Evolutionary conservation across 2,329 filamentous ascomycete species (phyloP), one percentile per base, ranked within the genome.

Genomic region (Penicillium sp.): DNA sequence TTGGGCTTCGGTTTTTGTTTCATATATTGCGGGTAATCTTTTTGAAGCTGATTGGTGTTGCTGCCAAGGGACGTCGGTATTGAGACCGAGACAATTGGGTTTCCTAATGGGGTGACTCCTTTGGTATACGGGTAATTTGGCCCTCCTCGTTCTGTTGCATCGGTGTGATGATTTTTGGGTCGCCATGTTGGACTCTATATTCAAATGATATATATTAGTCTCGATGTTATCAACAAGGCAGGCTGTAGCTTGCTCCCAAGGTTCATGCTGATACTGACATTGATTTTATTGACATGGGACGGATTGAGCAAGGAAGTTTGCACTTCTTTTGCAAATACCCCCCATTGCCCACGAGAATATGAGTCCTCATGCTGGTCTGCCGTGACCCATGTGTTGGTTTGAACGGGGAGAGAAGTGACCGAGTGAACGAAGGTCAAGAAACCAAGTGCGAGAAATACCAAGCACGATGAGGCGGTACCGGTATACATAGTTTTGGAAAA

Each of bases 391-490:
- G 53, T 53, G n/a, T 43, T 47, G 7, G 43, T 45, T 48, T 24
- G 45, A n/a, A 64, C 50, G 18, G 63, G 63, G 7, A 59, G 50
- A 9, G 63, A 46, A 46, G 24, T 42, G 9, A 42, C 53, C 3
- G 49, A 34, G 9, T 48, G 54, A 9, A 55, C 39, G 14, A 57
- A n/a, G 4, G 44, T 42, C n/a, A 61, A 32, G 8, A 65, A 5
- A 8, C 24, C 8, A 8, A 62, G 16, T 9, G 47, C 52, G 18
- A 55, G 13, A 10, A 61, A 48, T 4, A 43, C 13, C 21, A 54
- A 51, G 27, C 31, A 29, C 5, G 49, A 46, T 2, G 54, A 31
- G 8, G 13, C 11, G 9, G 43, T 45, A 5, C 13, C 22, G 14
- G 40, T 29, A 1, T 45, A 16, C 53, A 60, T 61, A 21, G 31